phyloP scores from a whole-genome alignment of 2,329 filamentous ascomycete genomes.

The Claviceps purpurea region DNA sequence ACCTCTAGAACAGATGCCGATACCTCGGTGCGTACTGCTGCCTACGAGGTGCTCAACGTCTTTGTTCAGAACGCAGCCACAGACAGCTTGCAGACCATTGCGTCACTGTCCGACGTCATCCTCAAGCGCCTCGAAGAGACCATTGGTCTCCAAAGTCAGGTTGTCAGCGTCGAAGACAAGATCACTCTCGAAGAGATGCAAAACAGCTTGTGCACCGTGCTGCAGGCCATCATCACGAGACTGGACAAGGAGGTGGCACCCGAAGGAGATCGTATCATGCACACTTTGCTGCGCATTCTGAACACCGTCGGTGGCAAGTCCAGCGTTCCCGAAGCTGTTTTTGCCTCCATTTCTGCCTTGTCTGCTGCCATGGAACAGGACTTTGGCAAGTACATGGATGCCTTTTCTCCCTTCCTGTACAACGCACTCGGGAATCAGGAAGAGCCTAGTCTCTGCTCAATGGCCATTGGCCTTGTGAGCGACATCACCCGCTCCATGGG shows the following conservation, averaged over 20 bases:
- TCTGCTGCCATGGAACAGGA: slow-evolving; percentile 84
- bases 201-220: slow-evolving; percentile 81
- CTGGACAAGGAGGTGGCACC: slow-evolving; percentile 84
- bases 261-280: slow-evolving; percentile 89
- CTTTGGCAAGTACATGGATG: slow-evolving; percentile 95
- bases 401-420: slow-evolving; percentile 84
- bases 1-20: slow-evolving; percentile 75
- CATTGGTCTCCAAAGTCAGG: slow-evolving; percentile 76
- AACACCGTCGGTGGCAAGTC: slow-evolving; percentile 70
- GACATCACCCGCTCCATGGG: slow-evolving; percentile 89
- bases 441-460: slow-evolving; percentile 83
- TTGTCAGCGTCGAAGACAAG: slow-evolving; percentile 93
- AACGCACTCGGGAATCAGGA: slow-evolving; percentile 92
- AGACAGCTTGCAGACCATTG: slow-evolving; percentile 71
- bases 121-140: slow-evolving; percentile 86
- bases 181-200: slow-evolving; percentile 96
- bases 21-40: slow-evolving; percentile 80
- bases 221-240: slow-evolving; percentile 82
- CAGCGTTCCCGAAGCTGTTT: slow-evolving; percentile 85
- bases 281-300: slow-evolving; percentile 69
- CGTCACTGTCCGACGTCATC: slow-evolving; percentile 72
- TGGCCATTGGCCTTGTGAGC: slow-evolving; percentile 94
- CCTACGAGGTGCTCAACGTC: slow-evolving; percentile 91
- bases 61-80: slow-evolving; percentile 86
- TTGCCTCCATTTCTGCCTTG: slow-evolving; percentile 83